Conservation (phyloP, 2,329 filamentous ascomycete species). For the Helicocarpus griseus region DNA sequence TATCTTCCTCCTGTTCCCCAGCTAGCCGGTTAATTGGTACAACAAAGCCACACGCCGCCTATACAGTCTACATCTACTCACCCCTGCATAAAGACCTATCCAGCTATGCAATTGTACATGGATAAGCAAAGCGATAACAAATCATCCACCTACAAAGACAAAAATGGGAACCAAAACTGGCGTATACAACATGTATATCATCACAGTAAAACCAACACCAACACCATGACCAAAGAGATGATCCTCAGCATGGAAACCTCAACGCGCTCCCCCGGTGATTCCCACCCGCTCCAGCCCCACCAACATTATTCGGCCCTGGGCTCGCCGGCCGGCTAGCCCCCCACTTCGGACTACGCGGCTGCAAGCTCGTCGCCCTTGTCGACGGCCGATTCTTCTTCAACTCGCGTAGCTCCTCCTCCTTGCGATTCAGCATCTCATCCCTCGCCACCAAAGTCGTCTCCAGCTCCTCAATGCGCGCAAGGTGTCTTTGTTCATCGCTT, state of each 20-base stretch:
- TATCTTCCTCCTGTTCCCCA: too few species aligned
- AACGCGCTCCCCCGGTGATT: conserved; percentile 23
- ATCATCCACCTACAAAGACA: not conserved
- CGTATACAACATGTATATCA: too few species aligned
- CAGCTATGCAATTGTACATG: too few species aligned
- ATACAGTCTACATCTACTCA: too few species aligned
- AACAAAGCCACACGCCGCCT: too few species aligned
- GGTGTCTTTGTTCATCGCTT: conserved; percentile 24
- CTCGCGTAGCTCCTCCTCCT: conserved; percentile 37
- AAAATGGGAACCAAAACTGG: not conserved
- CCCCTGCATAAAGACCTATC: too few species aligned
- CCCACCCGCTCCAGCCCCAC: conserved; percentile 17
- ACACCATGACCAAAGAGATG: too few species aligned
- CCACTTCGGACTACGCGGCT: conserved; percentile 34
- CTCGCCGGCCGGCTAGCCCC: conserved; percentile 28
- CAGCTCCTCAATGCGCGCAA: conserved; percentile 29
- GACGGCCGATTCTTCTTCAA: conserved; percentile 35
- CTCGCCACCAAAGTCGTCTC: conserved; percentile 26
- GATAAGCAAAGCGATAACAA: too few species aligned
- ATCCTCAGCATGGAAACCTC: conserved; percentile 20
- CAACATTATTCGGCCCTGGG: conserved; percentile 27
- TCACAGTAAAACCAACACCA: too few species aligned
- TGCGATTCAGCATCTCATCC: conserved; percentile 31
- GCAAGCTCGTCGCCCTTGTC: conserved; percentile 33
- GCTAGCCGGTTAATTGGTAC: too few species aligned